Percentiles rank a stretch among this genome's conserved stretches.
Evolutionary conservation across 192 early-diverging fungal species (phyloP).

Genomic region (Piromyces finnis): DNA sequence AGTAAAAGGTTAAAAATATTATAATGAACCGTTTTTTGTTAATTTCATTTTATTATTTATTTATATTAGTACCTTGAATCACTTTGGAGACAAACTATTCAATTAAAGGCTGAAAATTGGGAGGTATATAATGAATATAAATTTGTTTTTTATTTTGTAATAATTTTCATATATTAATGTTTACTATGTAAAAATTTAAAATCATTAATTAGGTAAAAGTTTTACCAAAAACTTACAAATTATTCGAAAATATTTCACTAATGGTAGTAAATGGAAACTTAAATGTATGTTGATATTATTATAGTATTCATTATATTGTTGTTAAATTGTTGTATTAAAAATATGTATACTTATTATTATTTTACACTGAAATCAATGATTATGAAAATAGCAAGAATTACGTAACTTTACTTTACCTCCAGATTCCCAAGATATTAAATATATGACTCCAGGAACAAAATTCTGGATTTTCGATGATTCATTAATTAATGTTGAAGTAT

Average conservation of each 20-base stretch:
- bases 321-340: no score
- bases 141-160: no score
- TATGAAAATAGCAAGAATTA: not conserved
- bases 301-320: no score
- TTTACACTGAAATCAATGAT: no score
- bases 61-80: not conserved
- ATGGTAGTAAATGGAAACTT: not conserved
- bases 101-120: not conserved
- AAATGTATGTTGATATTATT: not conserved
- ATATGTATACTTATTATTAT: no score
- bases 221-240: not conserved
- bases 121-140: no score
- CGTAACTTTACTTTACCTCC: not conserved
- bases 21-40: no score
- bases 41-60: not conserved
- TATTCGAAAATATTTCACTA: not conserved
- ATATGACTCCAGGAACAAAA: not conserved
- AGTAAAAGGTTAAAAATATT: no score
- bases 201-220: not conserved
- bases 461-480: not conserved
- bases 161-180: no score
- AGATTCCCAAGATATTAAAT: not conserved
- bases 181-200: no score
- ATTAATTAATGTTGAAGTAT: not conserved
- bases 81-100: not conserved